Evolutionary conservation across 2,329 filamentous ascomycete genomes (phyloP).

Genomic region (Botrytis byssoidea): DNA sequence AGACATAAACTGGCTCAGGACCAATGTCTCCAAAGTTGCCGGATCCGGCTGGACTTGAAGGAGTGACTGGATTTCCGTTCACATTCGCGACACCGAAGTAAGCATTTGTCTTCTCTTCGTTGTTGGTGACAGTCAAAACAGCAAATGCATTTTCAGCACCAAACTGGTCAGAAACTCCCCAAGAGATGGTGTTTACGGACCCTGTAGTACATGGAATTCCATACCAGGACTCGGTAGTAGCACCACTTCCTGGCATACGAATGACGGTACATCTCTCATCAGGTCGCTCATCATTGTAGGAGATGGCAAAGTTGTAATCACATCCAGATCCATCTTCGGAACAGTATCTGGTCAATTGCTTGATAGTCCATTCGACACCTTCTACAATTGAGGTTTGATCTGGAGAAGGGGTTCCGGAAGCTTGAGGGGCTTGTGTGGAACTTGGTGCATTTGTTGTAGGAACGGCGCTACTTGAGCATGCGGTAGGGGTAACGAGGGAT

Average conservation of each 20-base stretch:
- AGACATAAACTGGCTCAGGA: background rate
- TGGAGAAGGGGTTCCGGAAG: background rate
- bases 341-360: conserved; percentile 9
- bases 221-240: background rate
- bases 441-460: background rate
- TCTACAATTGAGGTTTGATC: background rate
- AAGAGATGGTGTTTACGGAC: conserved; percentile 2
- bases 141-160: background rate
- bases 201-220: conserved; percentile 1
- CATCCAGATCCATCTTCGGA: background rate
- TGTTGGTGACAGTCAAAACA: conserved; percentile 11
- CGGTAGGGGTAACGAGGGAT: background rate
- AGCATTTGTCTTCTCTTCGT: background rate
- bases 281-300: background rate
- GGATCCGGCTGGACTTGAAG: background rate
- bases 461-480: background rate
- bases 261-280: conserved; percentile 4
- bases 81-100: conserved; percentile 2
- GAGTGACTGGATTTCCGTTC: background rate
- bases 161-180: conserved; percentile 4
- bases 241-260: conserved; percentile 5
- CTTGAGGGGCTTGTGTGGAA: background rate
- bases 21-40: background rate
- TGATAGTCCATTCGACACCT: background rate
- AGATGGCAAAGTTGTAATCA: conserved; percentile 8